These are phyloP conservation scores for Cystobasidium tubakii DNA, from an alignment of 768 basidiomycete species.

Conservation along the genomic window DNA sequence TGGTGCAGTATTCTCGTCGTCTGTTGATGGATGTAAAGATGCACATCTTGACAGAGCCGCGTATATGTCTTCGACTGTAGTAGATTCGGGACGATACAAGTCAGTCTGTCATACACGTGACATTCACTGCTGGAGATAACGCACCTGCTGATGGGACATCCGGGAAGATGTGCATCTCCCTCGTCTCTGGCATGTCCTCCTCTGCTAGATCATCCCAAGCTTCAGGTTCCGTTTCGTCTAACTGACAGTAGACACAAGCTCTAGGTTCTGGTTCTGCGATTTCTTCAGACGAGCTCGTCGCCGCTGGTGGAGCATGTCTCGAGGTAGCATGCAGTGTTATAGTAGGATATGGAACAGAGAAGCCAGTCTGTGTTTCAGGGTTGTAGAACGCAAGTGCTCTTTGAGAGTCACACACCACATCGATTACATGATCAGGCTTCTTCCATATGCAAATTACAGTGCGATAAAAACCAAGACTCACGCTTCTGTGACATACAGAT, in stretches of 20 bases:
- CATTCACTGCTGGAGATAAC: constrained; percentile 47
- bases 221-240: constrained; percentile 62
- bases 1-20: constrained; percentile 6
- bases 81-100: background rate
- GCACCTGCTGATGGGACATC: constrained; percentile 58
- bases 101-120: background rate
- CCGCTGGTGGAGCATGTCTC: constrained; percentile 54
- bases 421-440: background rate
- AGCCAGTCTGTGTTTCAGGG: constrained; percentile 59
- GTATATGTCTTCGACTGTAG: constrained; percentile 29
- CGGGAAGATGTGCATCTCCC: constrained; percentile 75
- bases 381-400: constrained; percentile 76
- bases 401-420: too few relatives aligned
- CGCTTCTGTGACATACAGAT: constrained; percentile 34
- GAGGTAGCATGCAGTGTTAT: constrained; percentile 92
- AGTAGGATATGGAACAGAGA: constrained; percentile 78
- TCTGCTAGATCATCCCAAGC: constrained; percentile 50
- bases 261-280: constrained; percentile 45
- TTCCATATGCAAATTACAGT: background rate
- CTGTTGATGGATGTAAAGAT: constrained; percentile 25
- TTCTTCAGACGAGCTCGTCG: constrained; percentile 3
- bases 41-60: constrained; percentile 28
- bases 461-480: constrained; percentile 1
- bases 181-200: constrained; percentile 58
- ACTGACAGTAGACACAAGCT: constrained; percentile 84